Evolutionary conservation across 2,329 filamentous ascomycete species (phyloP).

Genomic region (Beauveria varroae): DNA sequence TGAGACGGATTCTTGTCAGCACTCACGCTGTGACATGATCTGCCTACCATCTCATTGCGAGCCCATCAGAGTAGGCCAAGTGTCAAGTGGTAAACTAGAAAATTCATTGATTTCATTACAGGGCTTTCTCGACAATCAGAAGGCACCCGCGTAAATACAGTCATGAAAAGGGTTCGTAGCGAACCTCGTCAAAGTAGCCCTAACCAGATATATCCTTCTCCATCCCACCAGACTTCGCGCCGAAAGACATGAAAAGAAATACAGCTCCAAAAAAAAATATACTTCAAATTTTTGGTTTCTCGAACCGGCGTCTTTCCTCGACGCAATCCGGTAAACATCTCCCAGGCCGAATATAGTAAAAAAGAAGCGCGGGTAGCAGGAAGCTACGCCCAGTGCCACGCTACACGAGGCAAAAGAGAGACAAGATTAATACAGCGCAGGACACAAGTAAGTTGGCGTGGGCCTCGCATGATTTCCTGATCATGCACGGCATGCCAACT

Average conservation of each 20-base stretch:
- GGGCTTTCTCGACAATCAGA: conserved; percentile 14
- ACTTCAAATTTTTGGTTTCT: neutral
- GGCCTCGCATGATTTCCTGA: neutral
- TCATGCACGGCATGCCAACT: neutral
- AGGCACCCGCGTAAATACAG: conserved; percentile 19
- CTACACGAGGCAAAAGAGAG: neutral
- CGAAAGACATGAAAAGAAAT: neutral
- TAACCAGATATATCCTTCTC: conserved; percentile 9
- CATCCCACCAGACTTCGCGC: conserved; percentile 4
- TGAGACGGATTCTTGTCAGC: no score
- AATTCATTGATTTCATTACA: conserved; percentile 25
- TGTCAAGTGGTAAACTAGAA: conserved; percentile 1
- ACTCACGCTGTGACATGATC: neutral
- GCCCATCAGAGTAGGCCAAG: no score
- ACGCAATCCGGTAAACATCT: neutral
- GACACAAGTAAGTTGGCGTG: neutral
- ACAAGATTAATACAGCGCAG: neutral
- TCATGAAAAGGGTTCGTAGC: conserved; percentile 11
- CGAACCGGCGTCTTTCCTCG: neutral
- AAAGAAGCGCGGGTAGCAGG: neutral
- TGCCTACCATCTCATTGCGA: no score
- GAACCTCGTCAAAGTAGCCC: neutral
- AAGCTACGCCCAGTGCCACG: neutral
- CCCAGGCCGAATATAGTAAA: neutral
- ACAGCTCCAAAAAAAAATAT: neutral